phyloP scores from a whole-genome alignment of 345 rosid species.

The Eucalyptus lansdowneana region DNA sequence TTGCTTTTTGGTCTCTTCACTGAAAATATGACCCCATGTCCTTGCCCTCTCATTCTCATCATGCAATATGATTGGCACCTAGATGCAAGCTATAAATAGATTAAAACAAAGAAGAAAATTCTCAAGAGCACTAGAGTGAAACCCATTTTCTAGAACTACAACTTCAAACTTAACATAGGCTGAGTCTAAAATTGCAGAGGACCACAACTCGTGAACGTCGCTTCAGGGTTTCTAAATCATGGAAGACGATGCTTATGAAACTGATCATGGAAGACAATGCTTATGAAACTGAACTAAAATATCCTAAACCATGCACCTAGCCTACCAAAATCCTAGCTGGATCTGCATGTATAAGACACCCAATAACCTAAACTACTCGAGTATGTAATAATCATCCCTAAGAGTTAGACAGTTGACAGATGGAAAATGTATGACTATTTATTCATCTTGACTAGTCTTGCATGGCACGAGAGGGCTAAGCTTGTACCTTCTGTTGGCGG shows the following conservation, averaged over 20 bases:
- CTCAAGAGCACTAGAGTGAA: not conserved
- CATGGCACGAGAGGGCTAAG: not conserved
- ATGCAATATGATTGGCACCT: conserved; percentile 89
- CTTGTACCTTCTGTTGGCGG: conserved; percentile 72
- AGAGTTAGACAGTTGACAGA: not conserved
- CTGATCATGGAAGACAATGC: no score
- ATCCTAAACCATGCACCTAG: not conserved
- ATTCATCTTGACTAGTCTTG: not conserved
- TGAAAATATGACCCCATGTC: conserved; percentile 75
- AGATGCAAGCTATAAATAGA: not conserved
- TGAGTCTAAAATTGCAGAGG: not conserved
- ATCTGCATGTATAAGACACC: not conserved
- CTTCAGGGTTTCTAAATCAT: not conserved
- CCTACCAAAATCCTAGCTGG: not conserved
- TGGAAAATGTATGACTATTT: not conserved
- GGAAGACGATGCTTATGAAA: not conserved
- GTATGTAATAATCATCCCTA: not conserved
- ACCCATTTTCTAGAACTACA: not conserved
- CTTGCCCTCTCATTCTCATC: conserved; percentile 72
- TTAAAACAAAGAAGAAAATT: not conserved
- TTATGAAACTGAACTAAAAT: not conserved
- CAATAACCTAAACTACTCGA: not conserved
- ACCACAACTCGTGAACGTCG: not conserved
- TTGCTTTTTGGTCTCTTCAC: conserved; percentile 75
- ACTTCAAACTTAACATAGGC: not conserved